Percentiles rank a stretch among this genome's conserved stretches.
Evolutionary conservation across 176 grass and related monocot species (phyloP).

Genomic region (Rhynchospora breviuscula): DNA sequence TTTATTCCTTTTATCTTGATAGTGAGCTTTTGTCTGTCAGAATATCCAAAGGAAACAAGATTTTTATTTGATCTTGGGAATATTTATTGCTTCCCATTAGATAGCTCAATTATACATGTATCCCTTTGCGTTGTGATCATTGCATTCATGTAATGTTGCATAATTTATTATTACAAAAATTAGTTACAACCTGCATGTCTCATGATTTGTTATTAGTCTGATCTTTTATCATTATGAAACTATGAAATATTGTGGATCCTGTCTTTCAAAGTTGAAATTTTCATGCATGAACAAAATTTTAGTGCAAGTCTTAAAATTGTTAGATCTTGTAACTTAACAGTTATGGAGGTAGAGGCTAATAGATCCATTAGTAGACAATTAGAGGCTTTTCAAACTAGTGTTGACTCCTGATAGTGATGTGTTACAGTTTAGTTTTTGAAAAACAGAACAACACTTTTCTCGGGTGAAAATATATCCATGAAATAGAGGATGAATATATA

Average conservation of each 20-base stretch:
- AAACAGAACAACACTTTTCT: neutral
- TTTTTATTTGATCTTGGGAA: neutral
- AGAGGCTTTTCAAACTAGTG: neutral
- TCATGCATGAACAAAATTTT: neutral
- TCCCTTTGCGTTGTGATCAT: neutral
- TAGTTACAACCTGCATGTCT: neutral
- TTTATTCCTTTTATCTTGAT: slow-evolving; percentile 5
- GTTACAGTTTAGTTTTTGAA: neutral
- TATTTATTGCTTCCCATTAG: neutral
- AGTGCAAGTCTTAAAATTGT: too few relatives aligned
- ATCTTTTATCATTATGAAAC: neutral
- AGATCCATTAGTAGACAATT: neutral
- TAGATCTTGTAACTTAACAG: neutral
- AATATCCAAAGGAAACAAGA: neutral
- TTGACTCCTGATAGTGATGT: neutral
- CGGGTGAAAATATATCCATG: neutral
- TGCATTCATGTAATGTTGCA: neutral
- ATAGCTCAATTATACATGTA: neutral
- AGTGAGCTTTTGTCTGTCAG: neutral
- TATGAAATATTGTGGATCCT: neutral
- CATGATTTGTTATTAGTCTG: slow-evolving; percentile 2
- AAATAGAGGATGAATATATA: neutral
- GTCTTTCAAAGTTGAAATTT: slow-evolving; percentile 7
- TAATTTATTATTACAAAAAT: neutral
- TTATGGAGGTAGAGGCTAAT: neutral